Conservation (phyloP, 805 yeast species). For the Wickerhamiella qilinensis region DNA sequence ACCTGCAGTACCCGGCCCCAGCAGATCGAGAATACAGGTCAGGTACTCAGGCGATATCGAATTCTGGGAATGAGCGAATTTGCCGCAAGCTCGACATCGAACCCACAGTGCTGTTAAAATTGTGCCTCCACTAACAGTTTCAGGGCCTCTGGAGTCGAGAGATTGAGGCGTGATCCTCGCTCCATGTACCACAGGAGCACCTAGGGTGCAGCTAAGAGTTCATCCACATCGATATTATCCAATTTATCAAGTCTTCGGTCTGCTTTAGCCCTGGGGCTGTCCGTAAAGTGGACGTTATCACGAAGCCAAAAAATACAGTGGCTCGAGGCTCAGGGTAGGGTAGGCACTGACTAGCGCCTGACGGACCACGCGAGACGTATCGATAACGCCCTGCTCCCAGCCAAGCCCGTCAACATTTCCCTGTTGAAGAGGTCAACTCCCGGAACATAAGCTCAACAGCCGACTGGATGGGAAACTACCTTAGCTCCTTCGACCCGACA, state of each 20-base stretch:
- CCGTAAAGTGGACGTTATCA: too few species aligned
- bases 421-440: too few species aligned
- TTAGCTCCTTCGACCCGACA: neutral
- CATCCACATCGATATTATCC: neutral
- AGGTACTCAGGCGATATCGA: neutral
- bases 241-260: neutral
- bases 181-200: neutral
- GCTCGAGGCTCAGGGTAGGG: too few species aligned
- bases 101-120: neutral
- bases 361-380: too few species aligned
- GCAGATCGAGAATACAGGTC: neutral
- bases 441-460: too few species aligned
- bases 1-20: too few species aligned
- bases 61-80: neutral
- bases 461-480: constrained; percentile 2
- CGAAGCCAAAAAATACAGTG: too few species aligned
- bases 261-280: too few species aligned
- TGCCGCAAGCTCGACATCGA: neutral
- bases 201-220: neutral
- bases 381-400: too few species aligned
- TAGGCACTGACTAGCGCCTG: too few species aligned
- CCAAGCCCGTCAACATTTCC: too few species aligned
- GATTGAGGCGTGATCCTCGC: neutral
- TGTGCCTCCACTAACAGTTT: neutral
- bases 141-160: neutral